A percentile compares a stretch with the other conserved stretches of the same genome.
Conservation (phyloP, 2,329 filamentous ascomycete species). For the Calonectria pteridis region DNA sequence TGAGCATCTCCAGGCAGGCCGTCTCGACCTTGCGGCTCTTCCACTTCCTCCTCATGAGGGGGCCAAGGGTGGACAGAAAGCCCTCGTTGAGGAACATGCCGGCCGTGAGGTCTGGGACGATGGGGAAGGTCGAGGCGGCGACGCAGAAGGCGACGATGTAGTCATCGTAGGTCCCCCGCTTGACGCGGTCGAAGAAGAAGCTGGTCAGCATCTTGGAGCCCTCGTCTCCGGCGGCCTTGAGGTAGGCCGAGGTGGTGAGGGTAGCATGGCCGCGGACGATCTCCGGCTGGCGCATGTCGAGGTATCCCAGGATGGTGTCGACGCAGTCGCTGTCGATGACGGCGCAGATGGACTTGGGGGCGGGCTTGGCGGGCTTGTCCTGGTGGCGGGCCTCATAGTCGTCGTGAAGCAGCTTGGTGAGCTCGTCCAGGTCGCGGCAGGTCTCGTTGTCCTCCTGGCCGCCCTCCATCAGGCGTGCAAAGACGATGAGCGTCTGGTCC, state of each 20-base stretch:
- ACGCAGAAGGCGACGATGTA: constrained; percentile 93
- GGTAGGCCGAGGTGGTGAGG: constrained; percentile 84
- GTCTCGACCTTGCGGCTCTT: constrained; percentile 90
- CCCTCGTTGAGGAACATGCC: constrained; percentile 89
- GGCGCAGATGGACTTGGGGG: constrained; percentile 63
- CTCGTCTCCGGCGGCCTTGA: constrained; percentile 80
- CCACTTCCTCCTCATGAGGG: constrained; percentile 82
- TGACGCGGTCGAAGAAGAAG: constrained; percentile 80
- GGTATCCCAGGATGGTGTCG: constrained; percentile 86
- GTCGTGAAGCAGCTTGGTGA: constrained; percentile 71
- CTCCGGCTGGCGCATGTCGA: constrained; percentile 84
- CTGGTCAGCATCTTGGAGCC: constrained; percentile 77
- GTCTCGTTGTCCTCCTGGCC: constrained; percentile 85
- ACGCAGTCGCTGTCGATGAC: constrained; percentile 81
- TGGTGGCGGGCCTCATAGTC: constrained; percentile 60
- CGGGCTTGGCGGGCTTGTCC: constrained; percentile 53
- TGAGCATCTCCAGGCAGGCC: constrained; percentile 88
- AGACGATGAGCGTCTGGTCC: constrained; percentile 80
- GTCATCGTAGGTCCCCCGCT: constrained; percentile 85
- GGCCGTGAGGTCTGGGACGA: constrained; percentile 81
- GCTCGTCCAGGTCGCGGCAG: constrained; percentile 67
- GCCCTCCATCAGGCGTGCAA: constrained; percentile 91
- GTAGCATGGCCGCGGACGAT: constrained; percentile 85
- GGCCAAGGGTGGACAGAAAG: constrained; percentile 82
- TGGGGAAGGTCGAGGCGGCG: constrained; percentile 88